These are phyloP conservation scores for Phytopythium delawarense DNA, from an alignment of 352 stramenopile species.

Conservation along the genomic window DNA sequence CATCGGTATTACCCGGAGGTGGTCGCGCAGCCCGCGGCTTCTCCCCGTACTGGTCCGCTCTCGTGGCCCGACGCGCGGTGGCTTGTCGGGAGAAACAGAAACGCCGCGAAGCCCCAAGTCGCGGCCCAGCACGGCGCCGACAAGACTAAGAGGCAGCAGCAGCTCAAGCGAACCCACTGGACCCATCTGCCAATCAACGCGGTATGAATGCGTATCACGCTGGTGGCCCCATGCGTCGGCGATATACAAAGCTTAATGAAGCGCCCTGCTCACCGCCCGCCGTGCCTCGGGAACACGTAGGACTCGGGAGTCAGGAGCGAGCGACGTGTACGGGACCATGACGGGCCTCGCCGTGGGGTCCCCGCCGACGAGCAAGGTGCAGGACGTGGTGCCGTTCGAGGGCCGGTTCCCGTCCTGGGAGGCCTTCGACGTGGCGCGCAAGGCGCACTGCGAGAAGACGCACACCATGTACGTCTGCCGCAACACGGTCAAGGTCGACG, in stretches of 20 bases:
- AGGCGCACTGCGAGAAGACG: slow-evolving; percentile 68
- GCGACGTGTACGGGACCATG: background rate
- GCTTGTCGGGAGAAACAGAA: background rate
- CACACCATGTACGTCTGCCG: slow-evolving; percentile 80
- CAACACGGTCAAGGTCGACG: slow-evolving; percentile 70
- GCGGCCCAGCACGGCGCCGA: slow-evolving; percentile 21
- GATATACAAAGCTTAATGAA: too few species aligned
- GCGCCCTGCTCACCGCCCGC: too few species aligned
- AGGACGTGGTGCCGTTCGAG: slow-evolving; percentile 67
- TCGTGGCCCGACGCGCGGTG: background rate
- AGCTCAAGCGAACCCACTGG: too few species aligned
- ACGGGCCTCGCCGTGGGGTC: background rate
- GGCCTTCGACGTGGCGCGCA: slow-evolving; percentile 61
- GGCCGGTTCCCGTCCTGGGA: slow-evolving; percentile 75
- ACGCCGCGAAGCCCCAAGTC: slow-evolving; percentile 8
- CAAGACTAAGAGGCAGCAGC: too few species aligned
- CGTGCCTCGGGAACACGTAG: too few species aligned
- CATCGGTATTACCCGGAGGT: too few species aligned
- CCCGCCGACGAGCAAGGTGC: slow-evolving; percentile 16
- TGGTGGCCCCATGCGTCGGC: too few species aligned
- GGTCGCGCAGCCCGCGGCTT: background rate
- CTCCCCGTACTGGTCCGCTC: slow-evolving; percentile 1
- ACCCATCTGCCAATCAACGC: too few species aligned
- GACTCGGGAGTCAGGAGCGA: too few species aligned
- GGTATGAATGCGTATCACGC: too few species aligned